These are phyloP conservation scores for Avena atlantica DNA, from an alignment of 176 grass and related monocot genomes.

Conservation along the genomic window DNA sequence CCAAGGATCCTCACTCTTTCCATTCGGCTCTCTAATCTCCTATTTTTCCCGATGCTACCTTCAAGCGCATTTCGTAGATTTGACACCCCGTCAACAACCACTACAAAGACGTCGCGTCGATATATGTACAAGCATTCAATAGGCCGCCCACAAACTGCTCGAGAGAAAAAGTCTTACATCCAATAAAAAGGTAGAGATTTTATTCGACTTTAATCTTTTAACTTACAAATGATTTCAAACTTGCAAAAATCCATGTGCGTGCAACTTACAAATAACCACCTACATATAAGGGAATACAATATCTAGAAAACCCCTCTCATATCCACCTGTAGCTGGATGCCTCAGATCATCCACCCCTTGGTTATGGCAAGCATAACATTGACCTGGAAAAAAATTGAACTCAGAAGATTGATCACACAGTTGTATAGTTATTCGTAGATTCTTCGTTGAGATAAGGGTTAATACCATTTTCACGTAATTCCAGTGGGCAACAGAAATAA, in stretches of 20 bases:
- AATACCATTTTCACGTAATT: background rate
- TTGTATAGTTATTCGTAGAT: background rate
- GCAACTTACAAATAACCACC: background rate
- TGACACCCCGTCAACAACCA: background rate
- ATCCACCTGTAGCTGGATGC: conserved; percentile 14
- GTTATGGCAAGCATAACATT: background rate
- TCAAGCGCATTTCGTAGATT: too few species aligned
- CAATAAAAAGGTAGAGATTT: too few species aligned
- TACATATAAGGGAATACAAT: conserved; percentile 6
- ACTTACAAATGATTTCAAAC: background rate
- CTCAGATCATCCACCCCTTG: background rate
- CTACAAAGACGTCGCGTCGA: background rate
- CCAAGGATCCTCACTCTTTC: too few species aligned
- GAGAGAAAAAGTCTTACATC: too few species aligned
- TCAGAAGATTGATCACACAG: background rate
- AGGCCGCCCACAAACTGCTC: background rate
- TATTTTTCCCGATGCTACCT: too few species aligned
- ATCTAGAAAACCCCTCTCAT: background rate
- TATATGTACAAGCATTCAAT: background rate
- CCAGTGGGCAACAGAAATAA: background rate
- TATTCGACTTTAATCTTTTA: background rate
- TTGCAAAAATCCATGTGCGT: too few species aligned
- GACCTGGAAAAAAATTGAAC: background rate
- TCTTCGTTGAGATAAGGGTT: background rate
- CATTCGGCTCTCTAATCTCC: too few species aligned